Evolutionary conservation across 495 filamentous ascomycete genomes (phyloP).

Genomic region (Trichoderma reesei): DNA sequence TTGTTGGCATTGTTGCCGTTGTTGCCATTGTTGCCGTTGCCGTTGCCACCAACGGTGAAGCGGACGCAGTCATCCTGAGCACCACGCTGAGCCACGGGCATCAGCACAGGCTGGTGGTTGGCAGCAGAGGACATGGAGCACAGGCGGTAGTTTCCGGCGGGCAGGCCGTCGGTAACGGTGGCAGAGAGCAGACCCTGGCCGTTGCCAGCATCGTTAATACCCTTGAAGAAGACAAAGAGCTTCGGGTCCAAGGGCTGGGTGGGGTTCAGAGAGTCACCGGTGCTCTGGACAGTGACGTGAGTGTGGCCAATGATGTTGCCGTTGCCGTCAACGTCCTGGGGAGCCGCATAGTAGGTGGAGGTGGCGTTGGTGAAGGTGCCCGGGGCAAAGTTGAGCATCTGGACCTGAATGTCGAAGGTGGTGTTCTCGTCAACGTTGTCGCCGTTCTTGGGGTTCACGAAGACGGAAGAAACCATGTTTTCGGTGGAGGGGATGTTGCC

Average conservation of each 20-base stretch:
- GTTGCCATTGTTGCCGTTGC: conserved; percentile 14
- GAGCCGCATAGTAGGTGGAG: conserved; percentile 59
- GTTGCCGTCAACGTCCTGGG: conserved; percentile 7
- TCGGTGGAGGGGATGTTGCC: conserved; percentile 55
- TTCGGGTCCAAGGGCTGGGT: conserved; percentile 43
- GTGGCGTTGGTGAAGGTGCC: conserved; percentile 58
- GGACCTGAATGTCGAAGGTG: conserved; percentile 50
- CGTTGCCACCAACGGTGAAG: conserved; percentile 40
- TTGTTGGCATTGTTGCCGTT: conserved; percentile 17
- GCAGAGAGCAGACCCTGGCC: conserved; percentile 49
- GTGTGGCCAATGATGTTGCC: conserved; percentile 58
- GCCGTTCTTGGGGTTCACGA: conserved; percentile 43
- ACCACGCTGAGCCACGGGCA: conserved; percentile 69
- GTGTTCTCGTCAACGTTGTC: conserved; percentile 36
- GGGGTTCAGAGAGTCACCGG: conserved; percentile 42
- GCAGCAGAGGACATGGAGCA: conserved; percentile 61
- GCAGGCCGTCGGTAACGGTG: conserved; percentile 51
- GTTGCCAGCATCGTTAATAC: conserved; percentile 62
- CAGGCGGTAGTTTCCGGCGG: conserved; percentile 57
- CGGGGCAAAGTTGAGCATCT: conserved; percentile 49
- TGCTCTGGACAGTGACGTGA: conserved; percentile 59
- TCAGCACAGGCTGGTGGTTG: conserved; percentile 69
- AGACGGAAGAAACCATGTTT: conserved; percentile 59
- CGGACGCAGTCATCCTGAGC: conserved; percentile 63
- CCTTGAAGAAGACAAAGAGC: conserved; percentile 67